These are phyloP conservation scores for Trypanosoma vivax DNA, from an alignment of 208 protist genomes.

Conservation along the genomic window DNA sequence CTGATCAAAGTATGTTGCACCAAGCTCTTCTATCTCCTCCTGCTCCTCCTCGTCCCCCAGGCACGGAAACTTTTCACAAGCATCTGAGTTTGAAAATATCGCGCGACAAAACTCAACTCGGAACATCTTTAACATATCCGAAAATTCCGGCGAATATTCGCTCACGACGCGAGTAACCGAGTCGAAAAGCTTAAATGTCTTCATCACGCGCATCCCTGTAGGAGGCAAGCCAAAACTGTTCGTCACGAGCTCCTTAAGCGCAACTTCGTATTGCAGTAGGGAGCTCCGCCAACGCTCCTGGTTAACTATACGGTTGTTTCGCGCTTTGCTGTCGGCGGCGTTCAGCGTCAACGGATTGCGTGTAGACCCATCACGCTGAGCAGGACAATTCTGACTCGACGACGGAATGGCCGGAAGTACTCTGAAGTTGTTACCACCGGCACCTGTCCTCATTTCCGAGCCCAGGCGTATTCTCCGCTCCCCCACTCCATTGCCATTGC, in stretches of 20 bases:
- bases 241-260: constrained; percentile 63
- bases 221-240: constrained; percentile 47
- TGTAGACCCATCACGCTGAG: not conserved
- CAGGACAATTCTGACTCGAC: not conserved
- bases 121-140: constrained; percentile 71
- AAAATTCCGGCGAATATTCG: constrained; percentile 39
- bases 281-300: constrained; percentile 65
- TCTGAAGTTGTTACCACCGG: not conserved
- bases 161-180: constrained; percentile 29
- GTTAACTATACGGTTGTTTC: constrained; percentile 16
- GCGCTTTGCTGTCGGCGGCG: constrained; percentile 31
- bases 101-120: constrained; percentile 77
- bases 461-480: not conserved
- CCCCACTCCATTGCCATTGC: not conserved
- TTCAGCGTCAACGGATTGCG: constrained; percentile 15
- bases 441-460: not conserved
- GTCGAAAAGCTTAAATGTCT: constrained; percentile 64
- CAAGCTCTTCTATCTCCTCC: not conserved
- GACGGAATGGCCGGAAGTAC: constrained; percentile 8
- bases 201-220: constrained; percentile 28
- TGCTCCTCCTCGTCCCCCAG: not conserved
- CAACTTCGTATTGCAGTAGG: constrained; percentile 70
- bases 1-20: constrained; percentile 75
- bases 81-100: constrained; percentile 36
- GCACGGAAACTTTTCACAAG: constrained; percentile 5